A percentile compares a stretch with the other conserved stretches of the same genome.
phyloP scores from a whole-genome alignment of 2,329 filamentous ascomycete genomes.

The Nakataea oryzae region DNA sequence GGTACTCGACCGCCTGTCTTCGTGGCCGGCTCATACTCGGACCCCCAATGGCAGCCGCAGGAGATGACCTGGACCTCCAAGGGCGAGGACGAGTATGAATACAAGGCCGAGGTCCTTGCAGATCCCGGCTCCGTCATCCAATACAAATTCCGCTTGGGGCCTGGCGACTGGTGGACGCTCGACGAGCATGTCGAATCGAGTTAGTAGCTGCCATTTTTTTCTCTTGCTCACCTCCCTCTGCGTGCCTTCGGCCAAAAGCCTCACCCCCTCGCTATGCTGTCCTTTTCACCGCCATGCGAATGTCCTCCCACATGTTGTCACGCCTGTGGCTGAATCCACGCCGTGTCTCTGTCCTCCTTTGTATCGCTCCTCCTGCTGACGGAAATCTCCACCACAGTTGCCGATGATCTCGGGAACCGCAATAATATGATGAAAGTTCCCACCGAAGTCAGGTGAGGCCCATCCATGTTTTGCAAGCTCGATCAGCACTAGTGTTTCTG shows the following conservation, averaged over 20 bases:
- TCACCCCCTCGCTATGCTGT: background rate
- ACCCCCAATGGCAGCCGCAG: constrained; percentile 54
- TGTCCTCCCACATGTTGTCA: background rate
- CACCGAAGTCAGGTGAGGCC: background rate
- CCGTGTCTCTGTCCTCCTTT: background rate
- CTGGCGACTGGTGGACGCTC: constrained; percentile 59
- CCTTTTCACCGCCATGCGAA: background rate
- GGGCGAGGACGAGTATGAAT: constrained; percentile 43
- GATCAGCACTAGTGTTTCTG: background rate
- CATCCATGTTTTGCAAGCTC: background rate
- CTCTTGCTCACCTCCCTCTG: background rate
- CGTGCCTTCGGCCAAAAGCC: background rate
- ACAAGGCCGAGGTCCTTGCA: constrained; percentile 43
- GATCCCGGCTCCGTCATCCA: constrained; percentile 51
- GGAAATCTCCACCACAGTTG: constrained; percentile 14
- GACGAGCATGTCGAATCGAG: constrained; percentile 52
- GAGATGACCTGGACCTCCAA: constrained; percentile 51
- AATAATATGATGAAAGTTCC: constrained; percentile 33
- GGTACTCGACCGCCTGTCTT: constrained; percentile 58
- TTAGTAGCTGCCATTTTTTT: constrained; percentile 22
- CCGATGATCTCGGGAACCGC: constrained; percentile 33
- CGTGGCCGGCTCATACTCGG: constrained; percentile 58
- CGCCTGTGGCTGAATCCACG: background rate
- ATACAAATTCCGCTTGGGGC: constrained; percentile 64
- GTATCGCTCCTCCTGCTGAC: constrained; percentile 1